phyloP scores from a whole-genome alignment of 2,329 filamentous ascomycete species.

The Thielaviopsis euricoi region DNA sequence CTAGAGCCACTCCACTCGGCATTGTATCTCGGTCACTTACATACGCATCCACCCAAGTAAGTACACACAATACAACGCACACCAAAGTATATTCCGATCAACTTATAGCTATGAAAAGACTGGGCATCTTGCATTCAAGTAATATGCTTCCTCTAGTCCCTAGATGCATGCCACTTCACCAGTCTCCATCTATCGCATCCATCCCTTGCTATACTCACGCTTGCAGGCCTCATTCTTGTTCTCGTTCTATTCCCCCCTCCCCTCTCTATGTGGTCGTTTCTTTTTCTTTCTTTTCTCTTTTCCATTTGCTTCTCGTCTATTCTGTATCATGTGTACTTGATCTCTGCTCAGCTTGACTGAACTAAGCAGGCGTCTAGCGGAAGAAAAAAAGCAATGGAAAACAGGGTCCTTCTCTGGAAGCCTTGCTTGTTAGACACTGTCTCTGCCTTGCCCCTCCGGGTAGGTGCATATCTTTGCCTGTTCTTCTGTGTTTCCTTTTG shows the following conservation, averaged over 20 bases:
- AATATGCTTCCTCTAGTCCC: background rate
- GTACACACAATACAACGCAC: no score
- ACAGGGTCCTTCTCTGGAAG: background rate
- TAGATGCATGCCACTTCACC: background rate
- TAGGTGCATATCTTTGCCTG: background rate
- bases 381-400: background rate
- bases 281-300: background rate
- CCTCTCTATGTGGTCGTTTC: background rate
- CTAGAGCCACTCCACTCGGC: background rate
- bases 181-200: background rate
- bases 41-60: background rate
- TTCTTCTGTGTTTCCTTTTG: background rate
- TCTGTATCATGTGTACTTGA: background rate
- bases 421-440: background rate
- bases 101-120: no score
- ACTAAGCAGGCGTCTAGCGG: background rate
- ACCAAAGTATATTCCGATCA: background rate
- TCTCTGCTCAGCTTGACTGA: background rate
- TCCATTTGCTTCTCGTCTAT: background rate
- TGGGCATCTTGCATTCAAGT: background rate
- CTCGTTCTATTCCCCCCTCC: no score
- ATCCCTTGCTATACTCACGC: background rate
- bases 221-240: background rate
- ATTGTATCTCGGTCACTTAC: background rate
- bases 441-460: background rate